Evolutionary conservation across 2,329 filamentous ascomycete species (phyloP).

Genomic region (Daldinia sp.): DNA sequence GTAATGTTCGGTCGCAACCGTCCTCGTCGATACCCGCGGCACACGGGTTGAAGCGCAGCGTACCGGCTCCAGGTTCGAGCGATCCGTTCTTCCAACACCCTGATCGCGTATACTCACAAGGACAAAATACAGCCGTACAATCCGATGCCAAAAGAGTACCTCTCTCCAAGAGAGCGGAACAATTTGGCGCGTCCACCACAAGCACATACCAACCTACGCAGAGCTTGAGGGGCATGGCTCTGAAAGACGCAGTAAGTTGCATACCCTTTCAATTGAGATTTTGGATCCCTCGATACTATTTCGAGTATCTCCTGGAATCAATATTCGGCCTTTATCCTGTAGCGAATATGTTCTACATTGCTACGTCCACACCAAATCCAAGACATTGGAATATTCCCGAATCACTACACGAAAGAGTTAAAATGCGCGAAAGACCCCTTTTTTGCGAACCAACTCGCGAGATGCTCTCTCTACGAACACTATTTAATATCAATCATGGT

Average conservation of each 20-base stretch:
- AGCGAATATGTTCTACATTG: no score
- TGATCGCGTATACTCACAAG: slow-evolving; percentile 39
- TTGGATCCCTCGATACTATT: not conserved
- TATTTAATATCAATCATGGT: no score
- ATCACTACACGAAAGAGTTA: no score
- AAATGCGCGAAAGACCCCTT: no score
- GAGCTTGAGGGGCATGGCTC: slow-evolving; percentile 61
- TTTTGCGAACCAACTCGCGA: no score
- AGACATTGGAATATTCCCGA: no score
- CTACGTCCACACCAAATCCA: no score
- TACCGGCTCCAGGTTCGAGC: slow-evolving; percentile 59
- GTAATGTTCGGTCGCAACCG: slow-evolving; percentile 65
- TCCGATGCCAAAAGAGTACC: slow-evolving; percentile 72
- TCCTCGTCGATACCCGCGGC: slow-evolving; percentile 57
- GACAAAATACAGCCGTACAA: slow-evolving; percentile 58
- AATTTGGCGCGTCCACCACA: slow-evolving; percentile 55
- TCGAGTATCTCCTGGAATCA: not conserved
- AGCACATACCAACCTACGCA: slow-evolving; percentile 58
- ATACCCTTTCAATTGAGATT: not conserved
- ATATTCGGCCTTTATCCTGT: not conserved
- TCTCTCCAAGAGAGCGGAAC: slow-evolving; percentile 67
- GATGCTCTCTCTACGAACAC: no score
- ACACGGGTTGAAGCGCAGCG: slow-evolving; percentile 64
- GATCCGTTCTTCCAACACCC: slow-evolving; percentile 19
- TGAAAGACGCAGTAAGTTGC: slow-evolving; percentile 50